Percentiles rank a stretch among this genome's conserved stretches.
phyloP scores from a whole-genome alignment of 176 grass and related monocot genomes.

The Pontederia paniculata region DNA sequence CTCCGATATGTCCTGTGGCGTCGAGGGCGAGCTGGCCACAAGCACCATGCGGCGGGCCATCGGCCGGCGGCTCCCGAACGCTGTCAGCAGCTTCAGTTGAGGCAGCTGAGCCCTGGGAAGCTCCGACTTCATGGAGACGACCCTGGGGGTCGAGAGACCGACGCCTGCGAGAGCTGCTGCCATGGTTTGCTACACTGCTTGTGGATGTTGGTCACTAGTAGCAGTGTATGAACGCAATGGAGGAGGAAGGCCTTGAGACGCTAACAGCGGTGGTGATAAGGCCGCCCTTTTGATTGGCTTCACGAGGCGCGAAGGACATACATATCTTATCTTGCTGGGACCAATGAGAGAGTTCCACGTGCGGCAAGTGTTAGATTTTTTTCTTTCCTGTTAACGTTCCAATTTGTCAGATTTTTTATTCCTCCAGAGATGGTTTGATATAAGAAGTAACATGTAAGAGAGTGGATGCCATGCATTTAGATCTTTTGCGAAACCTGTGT shows the following conservation, averaged over 20 bases:
- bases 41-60: conserved; percentile 11
- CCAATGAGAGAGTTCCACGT: conserved; percentile 11
- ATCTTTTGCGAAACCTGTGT: too few species aligned
- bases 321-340: conserved; percentile 41
- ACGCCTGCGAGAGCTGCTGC: conserved; percentile 39
- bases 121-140: conserved; percentile 15
- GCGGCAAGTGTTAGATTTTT: conserved; percentile 20
- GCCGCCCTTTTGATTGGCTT: not conserved
- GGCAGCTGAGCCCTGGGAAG: conserved; percentile 14
- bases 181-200: too few species aligned
- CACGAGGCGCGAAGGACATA: conserved; percentile 9
- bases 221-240: not conserved
- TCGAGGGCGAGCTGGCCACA: conserved; percentile 41
- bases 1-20: conserved; percentile 58
- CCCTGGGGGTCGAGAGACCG: conserved; percentile 28
- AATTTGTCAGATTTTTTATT: too few species aligned
- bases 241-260: not conserved
- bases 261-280: not conserved
- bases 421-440: too few species aligned
- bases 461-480: too few species aligned
- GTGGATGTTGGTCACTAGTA: not conserved
- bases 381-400: not conserved
- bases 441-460: too few species aligned
- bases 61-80: not conserved
- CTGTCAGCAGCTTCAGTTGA: not conserved